Evolutionary conservation across 169 alveolate species (phyloP).

Genomic region (Haemoproteus tartakovskyi): DNA sequence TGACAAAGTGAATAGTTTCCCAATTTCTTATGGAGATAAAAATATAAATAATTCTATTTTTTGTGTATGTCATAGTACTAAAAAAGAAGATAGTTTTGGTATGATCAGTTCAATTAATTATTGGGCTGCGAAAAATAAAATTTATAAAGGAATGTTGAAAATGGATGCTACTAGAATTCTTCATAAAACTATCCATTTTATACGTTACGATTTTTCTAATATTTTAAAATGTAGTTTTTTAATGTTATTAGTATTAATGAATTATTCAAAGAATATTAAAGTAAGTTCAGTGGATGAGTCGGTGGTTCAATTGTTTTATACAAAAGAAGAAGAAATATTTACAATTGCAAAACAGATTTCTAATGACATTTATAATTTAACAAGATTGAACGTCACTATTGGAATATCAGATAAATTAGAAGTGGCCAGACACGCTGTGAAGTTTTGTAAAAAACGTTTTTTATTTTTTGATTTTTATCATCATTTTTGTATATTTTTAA

Average conservation of each 20-base stretch:
- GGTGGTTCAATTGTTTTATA: constrained; percentile 42
- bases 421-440: constrained; percentile 22
- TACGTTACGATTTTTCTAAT: constrained; percentile 45
- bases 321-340: constrained; percentile 24
- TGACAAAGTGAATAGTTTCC: not conserved
- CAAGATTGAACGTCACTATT: constrained; percentile 32
- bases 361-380: constrained; percentile 35
- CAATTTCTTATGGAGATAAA: not conserved
- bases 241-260: constrained; percentile 23
- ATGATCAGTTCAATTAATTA: constrained; percentile 45
- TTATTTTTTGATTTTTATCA: constrained; percentile 58
- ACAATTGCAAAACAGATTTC: constrained; percentile 14
- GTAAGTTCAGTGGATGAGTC: constrained; percentile 48
- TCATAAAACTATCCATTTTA: constrained; percentile 14
- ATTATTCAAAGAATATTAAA: constrained; percentile 43
- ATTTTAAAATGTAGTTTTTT: constrained; percentile 47
- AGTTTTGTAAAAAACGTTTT: constrained; percentile 54
- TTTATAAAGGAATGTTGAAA: constrained; percentile 42
- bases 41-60: not conserved
- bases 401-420: constrained; percentile 26
- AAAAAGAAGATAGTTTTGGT: constrained; percentile 48
- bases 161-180: constrained; percentile 34
- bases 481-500: constrained; percentile 34
- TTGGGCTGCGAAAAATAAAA: constrained; percentile 50
- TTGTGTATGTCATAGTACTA: constrained; percentile 58